Evolutionary conservation across 495 filamentous ascomycete species (phyloP).

Genomic region (Trichoderma orchidacearum): DNA sequence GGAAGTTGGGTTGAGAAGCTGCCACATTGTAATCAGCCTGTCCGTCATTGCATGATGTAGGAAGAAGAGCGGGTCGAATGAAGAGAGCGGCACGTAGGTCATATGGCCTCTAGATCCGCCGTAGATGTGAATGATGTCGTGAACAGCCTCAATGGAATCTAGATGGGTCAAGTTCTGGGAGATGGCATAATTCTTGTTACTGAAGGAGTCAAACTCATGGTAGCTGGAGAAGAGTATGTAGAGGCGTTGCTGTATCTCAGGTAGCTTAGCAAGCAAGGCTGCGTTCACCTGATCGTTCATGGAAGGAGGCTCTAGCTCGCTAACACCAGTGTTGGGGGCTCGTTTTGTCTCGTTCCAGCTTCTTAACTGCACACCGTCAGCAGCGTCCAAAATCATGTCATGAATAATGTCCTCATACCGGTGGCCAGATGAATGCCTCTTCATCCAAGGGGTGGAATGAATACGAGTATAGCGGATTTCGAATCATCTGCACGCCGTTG

Average conservation of each 20-base stretch:
- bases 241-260: slow-evolving; percentile 31
- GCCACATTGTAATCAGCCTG: slow-evolving; percentile 59
- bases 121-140: slow-evolving; percentile 51
- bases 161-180: slow-evolving; percentile 17
- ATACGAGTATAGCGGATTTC: slow-evolving; percentile 51
- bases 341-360: slow-evolving; percentile 34
- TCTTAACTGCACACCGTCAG: slow-evolving; percentile 22
- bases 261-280: slow-evolving; percentile 10
- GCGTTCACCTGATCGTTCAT: not conserved
- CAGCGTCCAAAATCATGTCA: not conserved
- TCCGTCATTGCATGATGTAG: slow-evolving; percentile 56
- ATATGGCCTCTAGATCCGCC: slow-evolving; percentile 45
- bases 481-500: slow-evolving; percentile 36
- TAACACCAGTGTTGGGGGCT: slow-evolving; percentile 23
- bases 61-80: slow-evolving; percentile 66
- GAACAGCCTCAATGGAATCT: slow-evolving; percentile 49
- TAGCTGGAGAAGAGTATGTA: slow-evolving; percentile 48
- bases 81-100: slow-evolving; percentile 48
- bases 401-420: slow-evolving; percentile 13
- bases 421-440: slow-evolving; percentile 23
- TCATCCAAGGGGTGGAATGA: slow-evolving; percentile 40
- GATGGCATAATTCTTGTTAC: slow-evolving; percentile 39
- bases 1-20: slow-evolving; percentile 45
- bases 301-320: not conserved
- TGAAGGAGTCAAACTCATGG: slow-evolving; percentile 41